Conservation (phyloP, 2,329 filamentous ascomycete species). For the Penicillium decumbens region DNA sequence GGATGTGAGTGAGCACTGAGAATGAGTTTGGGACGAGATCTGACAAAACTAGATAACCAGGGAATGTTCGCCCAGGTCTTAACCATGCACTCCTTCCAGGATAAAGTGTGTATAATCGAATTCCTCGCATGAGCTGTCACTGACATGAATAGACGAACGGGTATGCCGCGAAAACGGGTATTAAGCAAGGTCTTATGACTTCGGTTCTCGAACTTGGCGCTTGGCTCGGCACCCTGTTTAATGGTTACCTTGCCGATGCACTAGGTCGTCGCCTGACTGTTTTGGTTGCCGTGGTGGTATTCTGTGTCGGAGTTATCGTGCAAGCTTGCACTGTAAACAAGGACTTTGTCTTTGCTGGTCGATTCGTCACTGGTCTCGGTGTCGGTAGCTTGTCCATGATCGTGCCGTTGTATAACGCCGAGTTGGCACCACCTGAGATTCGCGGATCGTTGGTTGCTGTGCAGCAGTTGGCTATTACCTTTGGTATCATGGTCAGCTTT, state of each 20-base stretch:
- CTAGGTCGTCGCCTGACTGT: constrained; percentile 34
- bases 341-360: constrained; percentile 36
- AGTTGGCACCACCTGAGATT: constrained; percentile 33
- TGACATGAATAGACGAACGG: constrained; percentile 22
- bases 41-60: constrained; percentile 54
- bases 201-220: constrained; percentile 43
- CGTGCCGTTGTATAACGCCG: constrained; percentile 40
- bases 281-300: constrained; percentile 32
- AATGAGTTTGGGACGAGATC: no score
- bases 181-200: constrained; percentile 31
- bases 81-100: constrained; percentile 47
- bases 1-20: constrained; percentile 45
- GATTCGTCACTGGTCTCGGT: constrained; percentile 42
- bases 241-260: constrained; percentile 37
- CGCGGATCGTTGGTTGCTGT: constrained; percentile 33
- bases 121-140: neutral
- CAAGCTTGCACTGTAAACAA: constrained; percentile 32
- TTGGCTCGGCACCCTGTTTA: constrained; percentile 36
- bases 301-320: constrained; percentile 37
- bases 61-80: constrained; percentile 70
- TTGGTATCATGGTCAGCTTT: constrained; percentile 37
- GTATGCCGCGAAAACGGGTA: constrained; percentile 26
- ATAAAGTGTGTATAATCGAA: constrained; percentile 38
- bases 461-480: constrained; percentile 36
- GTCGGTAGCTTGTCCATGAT: constrained; percentile 43